Base-by-base conservation (phyloP, 1,139 yeast genomes). In the Hemisphaericaspora subhashii region DNA sequence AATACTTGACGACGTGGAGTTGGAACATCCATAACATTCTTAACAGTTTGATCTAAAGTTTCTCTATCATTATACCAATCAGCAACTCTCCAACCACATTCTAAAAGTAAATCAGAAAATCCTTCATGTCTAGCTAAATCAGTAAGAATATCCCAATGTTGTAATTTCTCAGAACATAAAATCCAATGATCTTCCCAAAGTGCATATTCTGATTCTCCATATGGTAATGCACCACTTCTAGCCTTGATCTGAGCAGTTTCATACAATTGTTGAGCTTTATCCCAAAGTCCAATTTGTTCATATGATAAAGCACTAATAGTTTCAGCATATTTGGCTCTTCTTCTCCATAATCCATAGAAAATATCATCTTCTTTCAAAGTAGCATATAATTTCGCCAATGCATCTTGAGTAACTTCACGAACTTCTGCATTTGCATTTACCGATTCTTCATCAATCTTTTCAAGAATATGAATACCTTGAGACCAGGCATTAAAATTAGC, bases 151-250 rank as follows among this genome's bases (percentile, higher is more conserved):
- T 94, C 98, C 99, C 99, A 94, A 48, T 92, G 98, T 57, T 94
- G 99, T 38, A 94, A 69, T 57, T 94, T 92, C 57, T 94, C 97
- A 2, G 98, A 96, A 68, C 98, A 90, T 26, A 87, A 66, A 40
- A 94, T 88, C 99, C 98, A 94, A 53, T 92, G 95, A 57, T 94
- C 98, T 65, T 94, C 99, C 99, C 99, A 94, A 33, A 94, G 69
- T 0, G 95, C 83, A 55, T 94, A 94, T 55, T 94, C 99, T 1
- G 96, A 81, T 55, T 94, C 98, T 18, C 96, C 88, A 58, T 88
- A 94, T 0, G 98, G 98, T 37, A 92, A 68, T 3, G 87, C 95
- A 2, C 98, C 98, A 55, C 95, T 85, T 43, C 98, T 72, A 0
- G 98, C 98, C 53, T 92, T 90, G 43, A 94, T 86, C 64, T 94